Evolutionary conservation across 208 protist species (phyloP).

Genomic region (Blastocrithidia nonstop): DNA sequence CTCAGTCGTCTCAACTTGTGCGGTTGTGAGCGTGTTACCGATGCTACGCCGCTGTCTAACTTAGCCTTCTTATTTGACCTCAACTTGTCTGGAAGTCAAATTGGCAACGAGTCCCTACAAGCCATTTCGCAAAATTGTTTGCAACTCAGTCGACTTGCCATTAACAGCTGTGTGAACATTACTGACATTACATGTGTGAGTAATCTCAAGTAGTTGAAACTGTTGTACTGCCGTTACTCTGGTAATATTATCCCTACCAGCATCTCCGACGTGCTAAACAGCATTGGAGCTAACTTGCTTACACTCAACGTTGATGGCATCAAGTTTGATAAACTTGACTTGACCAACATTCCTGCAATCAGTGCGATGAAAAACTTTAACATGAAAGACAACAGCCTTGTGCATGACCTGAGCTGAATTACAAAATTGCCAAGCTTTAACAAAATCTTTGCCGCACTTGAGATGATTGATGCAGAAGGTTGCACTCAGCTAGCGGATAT

Average conservation of each 20-base stretch:
- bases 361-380: conserved; percentile 49
- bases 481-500: conserved; percentile 18
- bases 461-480: conserved; percentile 41
- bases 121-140: conserved; percentile 27
- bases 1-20: conserved; percentile 62
- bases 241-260: conserved; percentile 33
- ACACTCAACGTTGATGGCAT: conserved; percentile 62
- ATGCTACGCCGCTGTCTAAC: conserved; percentile 26
- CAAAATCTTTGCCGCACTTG: conserved; percentile 13
- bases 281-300: conserved; percentile 30
- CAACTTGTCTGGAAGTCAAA: conserved; percentile 39
- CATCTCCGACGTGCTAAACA: conserved; percentile 17
- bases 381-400: conserved; percentile 40
- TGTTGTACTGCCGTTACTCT: conserved; percentile 65
- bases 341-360: conserved; percentile 9
- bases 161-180: conserved; percentile 51
- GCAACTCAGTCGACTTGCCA: conserved; percentile 50
- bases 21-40: conserved; percentile 39
- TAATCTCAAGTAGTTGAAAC: conserved; percentile 41
- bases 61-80: conserved; percentile 48
- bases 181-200: conserved; percentile 20
- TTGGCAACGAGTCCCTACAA: conserved; percentile 24
- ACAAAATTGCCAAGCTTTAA: conserved; percentile 7
- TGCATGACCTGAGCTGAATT: conserved; percentile 23
- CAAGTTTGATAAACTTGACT: conserved; percentile 19